These are phyloP conservation scores for Inga leiocalycina DNA, from an alignment of 306 rosid genomes.

Conservation along the genomic window DNA sequence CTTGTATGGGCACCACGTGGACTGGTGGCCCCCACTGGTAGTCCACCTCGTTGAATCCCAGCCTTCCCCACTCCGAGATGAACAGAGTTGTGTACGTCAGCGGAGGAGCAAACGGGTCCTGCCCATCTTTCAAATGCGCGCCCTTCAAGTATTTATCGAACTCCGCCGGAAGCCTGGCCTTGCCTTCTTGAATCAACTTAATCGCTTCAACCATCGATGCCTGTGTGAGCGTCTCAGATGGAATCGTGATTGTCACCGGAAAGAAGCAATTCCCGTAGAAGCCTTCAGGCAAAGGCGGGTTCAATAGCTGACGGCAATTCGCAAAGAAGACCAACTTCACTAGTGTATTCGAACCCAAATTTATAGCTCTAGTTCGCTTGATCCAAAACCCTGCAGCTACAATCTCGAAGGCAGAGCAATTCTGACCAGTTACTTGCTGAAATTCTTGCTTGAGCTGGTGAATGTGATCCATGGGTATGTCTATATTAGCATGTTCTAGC, in stretches of 20 bases:
- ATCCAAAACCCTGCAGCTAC: slow-evolving; percentile 69
- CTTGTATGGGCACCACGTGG: slow-evolving; percentile 67
- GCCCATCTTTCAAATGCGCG: slow-evolving; percentile 19
- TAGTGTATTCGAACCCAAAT: slow-evolving; percentile 4
- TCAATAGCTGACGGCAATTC: slow-evolving; percentile 63
- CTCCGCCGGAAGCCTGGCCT: slow-evolving; percentile 50
- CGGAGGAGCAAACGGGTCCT: slow-evolving; percentile 68
- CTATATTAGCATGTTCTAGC: slow-evolving; percentile 55
- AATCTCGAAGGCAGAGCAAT: slow-evolving; percentile 70
- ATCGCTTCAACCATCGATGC: slow-evolving; percentile 45
- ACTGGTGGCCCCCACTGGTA: slow-evolving; percentile 70
- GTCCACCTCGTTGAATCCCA: slow-evolving; percentile 75
- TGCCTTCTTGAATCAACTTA: slow-evolving; percentile 62
- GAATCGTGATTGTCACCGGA: slow-evolving; percentile 51
- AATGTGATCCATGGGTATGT: slow-evolving; percentile 49
- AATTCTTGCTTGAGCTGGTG: slow-evolving; percentile 51
- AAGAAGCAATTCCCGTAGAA: slow-evolving; percentile 91
- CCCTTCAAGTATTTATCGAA: slow-evolving; percentile 55
- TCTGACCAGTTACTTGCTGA: slow-evolving; percentile 43
- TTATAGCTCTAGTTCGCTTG: slow-evolving; percentile 55
- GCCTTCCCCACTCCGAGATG: slow-evolving; percentile 77
- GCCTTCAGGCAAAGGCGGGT: slow-evolving; percentile 73
- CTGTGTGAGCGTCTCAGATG: slow-evolving; percentile 33
- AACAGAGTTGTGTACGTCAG: slow-evolving; percentile 54
- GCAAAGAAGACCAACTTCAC: slow-evolving; percentile 69